These are phyloP conservation scores for Psidium guajava DNA, from an alignment of 345 rosid genomes.

Conservation along the genomic window DNA sequence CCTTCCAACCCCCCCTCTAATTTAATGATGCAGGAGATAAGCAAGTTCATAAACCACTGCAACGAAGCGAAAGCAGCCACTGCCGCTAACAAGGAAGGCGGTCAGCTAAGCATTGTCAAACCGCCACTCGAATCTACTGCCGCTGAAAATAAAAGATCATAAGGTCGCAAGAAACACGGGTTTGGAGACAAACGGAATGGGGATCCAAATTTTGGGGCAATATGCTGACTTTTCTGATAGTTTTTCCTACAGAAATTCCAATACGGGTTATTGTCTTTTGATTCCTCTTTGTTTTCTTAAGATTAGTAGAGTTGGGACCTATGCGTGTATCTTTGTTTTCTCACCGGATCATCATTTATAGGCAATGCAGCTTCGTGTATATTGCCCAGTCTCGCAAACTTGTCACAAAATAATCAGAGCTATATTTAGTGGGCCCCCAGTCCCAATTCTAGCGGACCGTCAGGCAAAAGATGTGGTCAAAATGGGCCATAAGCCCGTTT, in stretches of 20 bases:
- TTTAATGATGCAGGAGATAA: conserved; percentile 40
- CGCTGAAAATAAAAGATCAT: conserved; percentile 23
- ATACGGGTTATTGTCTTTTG: too few species aligned
- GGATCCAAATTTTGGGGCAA: not conserved
- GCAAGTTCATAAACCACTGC: conserved; percentile 77
- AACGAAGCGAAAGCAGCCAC: conserved; percentile 78
- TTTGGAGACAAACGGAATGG: not conserved
- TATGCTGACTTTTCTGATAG: not conserved
- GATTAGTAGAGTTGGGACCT: not conserved
- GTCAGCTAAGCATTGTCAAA: conserved; percentile 58
- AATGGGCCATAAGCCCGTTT: too few species aligned
- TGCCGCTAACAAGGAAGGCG: conserved; percentile 60
- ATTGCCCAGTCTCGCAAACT: too few species aligned
- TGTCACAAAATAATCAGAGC: too few species aligned
- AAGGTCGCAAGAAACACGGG: not conserved
- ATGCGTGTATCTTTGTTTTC: not conserved
- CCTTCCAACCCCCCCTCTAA: not conserved
- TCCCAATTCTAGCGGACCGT: too few species aligned
- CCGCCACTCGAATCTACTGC: conserved; percentile 20
- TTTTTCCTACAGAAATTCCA: not conserved
- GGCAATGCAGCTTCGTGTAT: too few species aligned
- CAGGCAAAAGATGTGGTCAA: too few species aligned
- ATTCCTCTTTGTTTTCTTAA: not conserved
- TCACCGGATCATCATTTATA: too few species aligned
- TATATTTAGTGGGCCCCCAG: too few species aligned